Percentiles rank a stretch among this genome's conserved stretches.
Evolutionary conservation across 768 basidiomycete species (phyloP).

Genomic region (Rhodosporidiobolus sp.): DNA sequence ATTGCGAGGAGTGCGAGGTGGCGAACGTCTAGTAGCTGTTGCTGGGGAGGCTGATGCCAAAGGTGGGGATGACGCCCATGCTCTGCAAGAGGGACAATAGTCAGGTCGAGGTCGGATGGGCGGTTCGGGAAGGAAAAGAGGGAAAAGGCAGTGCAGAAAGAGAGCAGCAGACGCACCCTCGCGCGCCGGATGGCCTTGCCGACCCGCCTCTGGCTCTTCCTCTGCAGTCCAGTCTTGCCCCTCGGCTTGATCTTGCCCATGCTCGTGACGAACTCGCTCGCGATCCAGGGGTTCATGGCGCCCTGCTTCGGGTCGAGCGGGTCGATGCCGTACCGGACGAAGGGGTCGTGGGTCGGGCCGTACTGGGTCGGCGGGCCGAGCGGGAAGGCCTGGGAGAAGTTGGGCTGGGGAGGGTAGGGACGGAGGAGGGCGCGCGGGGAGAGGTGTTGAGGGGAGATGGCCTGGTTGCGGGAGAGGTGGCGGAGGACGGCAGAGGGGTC

Average conservation of each 20-base stretch:
- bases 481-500: conserved; percentile 25
- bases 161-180: conserved; percentile 19
- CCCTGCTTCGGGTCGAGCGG: conserved; percentile 18
- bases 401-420: conserved; percentile 25
- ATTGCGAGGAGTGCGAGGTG: neutral
- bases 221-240: conserved; percentile 36
- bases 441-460: conserved; percentile 34
- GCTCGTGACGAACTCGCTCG: conserved; percentile 29
- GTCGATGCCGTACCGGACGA: conserved; percentile 29
- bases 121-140: too few species aligned
- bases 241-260: conserved; percentile 40
- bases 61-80: conserved; percentile 33
- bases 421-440: conserved; percentile 30
- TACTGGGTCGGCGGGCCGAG: conserved; percentile 34
- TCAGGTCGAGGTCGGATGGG: neutral
- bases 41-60: conserved; percentile 30
- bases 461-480: conserved; percentile 18
- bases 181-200: conserved; percentile 40
- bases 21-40: neutral
- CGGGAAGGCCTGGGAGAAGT: conserved; percentile 30
- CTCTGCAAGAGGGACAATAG: neutral
- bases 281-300: conserved; percentile 28
- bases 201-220: conserved; percentile 34
- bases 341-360: conserved; percentile 34
- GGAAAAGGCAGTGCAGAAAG: neutral